Conservation (phyloP, 2,329 filamentous ascomycete genomes). For the Sporothrix luriei region DNA sequence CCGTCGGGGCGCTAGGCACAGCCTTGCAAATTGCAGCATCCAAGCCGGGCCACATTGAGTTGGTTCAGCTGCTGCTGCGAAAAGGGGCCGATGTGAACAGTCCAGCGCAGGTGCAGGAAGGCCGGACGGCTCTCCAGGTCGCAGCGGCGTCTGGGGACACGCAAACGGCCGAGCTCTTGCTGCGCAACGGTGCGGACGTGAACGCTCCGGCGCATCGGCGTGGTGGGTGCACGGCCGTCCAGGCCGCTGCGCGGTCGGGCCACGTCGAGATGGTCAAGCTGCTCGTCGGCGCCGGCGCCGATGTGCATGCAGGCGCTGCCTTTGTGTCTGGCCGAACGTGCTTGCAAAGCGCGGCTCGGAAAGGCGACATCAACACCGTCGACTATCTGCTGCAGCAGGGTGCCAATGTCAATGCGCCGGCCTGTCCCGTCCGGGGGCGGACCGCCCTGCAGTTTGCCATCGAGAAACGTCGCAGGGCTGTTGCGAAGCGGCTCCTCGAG, state of each 20-base stretch:
- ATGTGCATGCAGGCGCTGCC: conserved; percentile 12
- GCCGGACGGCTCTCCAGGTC: conserved; percentile 7
- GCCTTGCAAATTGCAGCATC: conserved; percentile 18
- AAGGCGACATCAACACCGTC: neutral
- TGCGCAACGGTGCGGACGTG: neutral
- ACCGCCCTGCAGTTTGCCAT: conserved; percentile 4
- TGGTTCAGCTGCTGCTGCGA: conserved; percentile 6
- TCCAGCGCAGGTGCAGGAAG: neutral
- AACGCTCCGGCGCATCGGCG: conserved; percentile 1
- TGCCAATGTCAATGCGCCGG: conserved; percentile 2
- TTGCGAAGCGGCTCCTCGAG: conserved; percentile 4
- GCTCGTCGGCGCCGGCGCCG: conserved; percentile 5
- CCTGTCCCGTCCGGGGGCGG: neutral
- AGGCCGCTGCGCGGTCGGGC: conserved; percentile 11
- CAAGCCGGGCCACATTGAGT: neutral
- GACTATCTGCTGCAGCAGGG: conserved; percentile 2
- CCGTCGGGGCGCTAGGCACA: neutral
- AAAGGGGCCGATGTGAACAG: conserved; percentile 4
- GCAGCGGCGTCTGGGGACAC: conserved; percentile 6
- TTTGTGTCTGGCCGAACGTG: neutral
- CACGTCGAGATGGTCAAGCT: neutral
- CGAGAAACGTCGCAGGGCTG: neutral
- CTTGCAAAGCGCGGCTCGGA: conserved; percentile 1
- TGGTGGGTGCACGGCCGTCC: conserved; percentile 10
- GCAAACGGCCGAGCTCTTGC: conserved; percentile 3